A percentile compares a stretch with the other conserved stretches of the same genome.
These are phyloP conservation scores for Geotrichum citri-aurantii DNA, from an alignment of 1,139 yeast genomes.

Conservation along the genomic window DNA sequence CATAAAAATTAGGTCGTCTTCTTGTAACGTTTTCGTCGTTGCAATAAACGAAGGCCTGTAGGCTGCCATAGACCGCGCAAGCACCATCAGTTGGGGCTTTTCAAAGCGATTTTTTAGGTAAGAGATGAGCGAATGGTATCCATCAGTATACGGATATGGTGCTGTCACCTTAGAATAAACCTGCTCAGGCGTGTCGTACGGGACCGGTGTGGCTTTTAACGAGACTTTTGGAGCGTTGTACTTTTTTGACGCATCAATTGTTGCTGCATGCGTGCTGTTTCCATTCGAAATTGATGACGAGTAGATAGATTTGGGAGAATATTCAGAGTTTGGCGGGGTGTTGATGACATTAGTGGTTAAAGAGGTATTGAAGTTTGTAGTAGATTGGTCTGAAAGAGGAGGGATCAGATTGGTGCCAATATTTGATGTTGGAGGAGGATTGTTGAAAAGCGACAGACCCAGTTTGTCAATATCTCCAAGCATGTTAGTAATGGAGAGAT, in stretches of 20 bases:
- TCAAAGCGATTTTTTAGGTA: conserved; percentile 70
- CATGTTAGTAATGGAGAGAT: conserved; percentile 15
- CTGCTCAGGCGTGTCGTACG: conserved; percentile 26
- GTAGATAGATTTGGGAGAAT: conserved; percentile 6
- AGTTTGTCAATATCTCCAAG: conserved; percentile 8
- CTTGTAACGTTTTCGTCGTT: conserved; percentile 79
- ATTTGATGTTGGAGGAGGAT: background rate
- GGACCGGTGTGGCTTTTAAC: background rate
- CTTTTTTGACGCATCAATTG: background rate
- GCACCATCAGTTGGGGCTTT: conserved; percentile 63
- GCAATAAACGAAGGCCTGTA: conserved; percentile 91
- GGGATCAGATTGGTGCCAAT: background rate
- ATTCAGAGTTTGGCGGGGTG: conserved; percentile 12
- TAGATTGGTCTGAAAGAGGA: background rate
- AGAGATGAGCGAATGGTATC: conserved; percentile 75
- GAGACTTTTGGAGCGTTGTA: background rate
- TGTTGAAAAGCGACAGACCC: background rate
- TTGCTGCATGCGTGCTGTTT: background rate
- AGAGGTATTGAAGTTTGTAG: background rate
- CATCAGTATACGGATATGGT: conserved; percentile 86
- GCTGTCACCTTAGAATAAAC: conserved; percentile 30
- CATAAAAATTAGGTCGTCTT: conserved; percentile 87
- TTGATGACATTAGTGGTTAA: background rate
- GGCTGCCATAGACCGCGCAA: conserved; percentile 86
- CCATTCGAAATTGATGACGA: background rate